Evolutionary conservation across 106 monocot species (phyloP).

Genomic region (Triglochin maritima): DNA sequence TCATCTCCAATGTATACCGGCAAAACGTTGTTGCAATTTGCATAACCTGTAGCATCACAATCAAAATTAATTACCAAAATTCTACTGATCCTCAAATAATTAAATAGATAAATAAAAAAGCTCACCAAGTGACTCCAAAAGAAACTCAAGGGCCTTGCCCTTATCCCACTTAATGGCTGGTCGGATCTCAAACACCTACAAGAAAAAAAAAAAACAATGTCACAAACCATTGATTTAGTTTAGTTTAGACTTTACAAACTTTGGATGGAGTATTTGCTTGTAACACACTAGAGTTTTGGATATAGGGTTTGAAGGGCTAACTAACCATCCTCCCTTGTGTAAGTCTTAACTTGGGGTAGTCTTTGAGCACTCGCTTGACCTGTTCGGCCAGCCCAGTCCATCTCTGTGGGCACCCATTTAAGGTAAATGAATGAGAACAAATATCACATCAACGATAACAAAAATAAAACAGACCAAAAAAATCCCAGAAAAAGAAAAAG

Average conservation of each 20-base stretch:
- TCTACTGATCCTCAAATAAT: slow-evolving; percentile 30
- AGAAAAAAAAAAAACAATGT: background rate
- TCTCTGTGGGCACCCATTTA: slow-evolving; percentile 21
- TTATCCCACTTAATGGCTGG: slow-evolving; percentile 81
- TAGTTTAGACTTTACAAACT: background rate
- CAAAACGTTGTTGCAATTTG: slow-evolving; percentile 30
- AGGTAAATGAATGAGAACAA: background rate
- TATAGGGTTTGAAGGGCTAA: background rate
- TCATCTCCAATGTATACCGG: slow-evolving; percentile 14
- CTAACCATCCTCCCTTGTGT: slow-evolving; percentile 61
- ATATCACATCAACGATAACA: background rate
- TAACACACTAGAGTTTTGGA: background rate
- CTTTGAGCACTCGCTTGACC: slow-evolving; percentile 45
- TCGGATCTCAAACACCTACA: slow-evolving; percentile 62
- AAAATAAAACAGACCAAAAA: background rate
- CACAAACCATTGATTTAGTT: background rate
- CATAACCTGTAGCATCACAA: slow-evolving; percentile 54
- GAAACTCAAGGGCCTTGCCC: slow-evolving; percentile 69
- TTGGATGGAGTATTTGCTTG: background rate
- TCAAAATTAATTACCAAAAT: slow-evolving; percentile 47
- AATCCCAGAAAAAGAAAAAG: background rate
- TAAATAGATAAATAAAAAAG: background rate
- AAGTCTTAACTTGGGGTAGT: slow-evolving; percentile 45
- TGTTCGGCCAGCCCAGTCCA: slow-evolving; percentile 56
- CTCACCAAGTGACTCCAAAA: slow-evolving; percentile 62